Base-by-base conservation (phyloP, 1,139 yeast genomes). In the Ogataea hybrid region DNA sequence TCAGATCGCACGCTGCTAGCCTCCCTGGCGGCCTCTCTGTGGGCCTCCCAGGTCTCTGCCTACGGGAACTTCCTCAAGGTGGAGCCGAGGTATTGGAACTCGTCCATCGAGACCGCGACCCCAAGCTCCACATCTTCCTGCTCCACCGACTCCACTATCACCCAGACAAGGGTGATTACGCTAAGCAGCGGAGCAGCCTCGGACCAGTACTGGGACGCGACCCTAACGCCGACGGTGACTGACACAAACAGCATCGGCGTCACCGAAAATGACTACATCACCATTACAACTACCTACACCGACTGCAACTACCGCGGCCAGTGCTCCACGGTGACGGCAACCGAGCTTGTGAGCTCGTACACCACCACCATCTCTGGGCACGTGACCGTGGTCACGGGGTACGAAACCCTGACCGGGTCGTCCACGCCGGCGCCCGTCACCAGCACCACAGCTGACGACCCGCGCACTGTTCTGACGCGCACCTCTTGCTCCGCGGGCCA, bases 401-500 rank as follows among this genome's bases (percentile, higher is more conserved):
- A 17, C 28, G 21, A 28, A 25, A 36, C 40, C 8, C 35, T 38
- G 17, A 17, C 46, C 7, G 44, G 32, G 21, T 14, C 29, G 11
- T 6, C 41, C n/a, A 16, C 21, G 21, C 9, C 21, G 21, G 7
- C 21, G 21, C 21, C 21, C 21, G 21, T 20, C 9, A 7, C 9
- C 21, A 20, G 21, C 21, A 20, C 21, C 4, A 41, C 52, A 23
- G 41, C 51, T 4, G 43, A 31, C 21, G 27, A 37, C 39, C 17
- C 27, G 39, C 30, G 46, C 52, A 6, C 32, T 46, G 7, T 55
- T 56, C 37, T 37, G 27, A 37, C 40, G 14, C 29, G 41, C 30
- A 47, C 52, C 9, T 35, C 47, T 5, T 55, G 57, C 35, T 37
- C 58, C 17, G 52, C 39, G 6, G 47, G 45, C 14, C 18, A 9